phyloP scores from a whole-genome alignment of 192 early-diverging fungal genomes.

The Cetraspora pellucida region DNA sequence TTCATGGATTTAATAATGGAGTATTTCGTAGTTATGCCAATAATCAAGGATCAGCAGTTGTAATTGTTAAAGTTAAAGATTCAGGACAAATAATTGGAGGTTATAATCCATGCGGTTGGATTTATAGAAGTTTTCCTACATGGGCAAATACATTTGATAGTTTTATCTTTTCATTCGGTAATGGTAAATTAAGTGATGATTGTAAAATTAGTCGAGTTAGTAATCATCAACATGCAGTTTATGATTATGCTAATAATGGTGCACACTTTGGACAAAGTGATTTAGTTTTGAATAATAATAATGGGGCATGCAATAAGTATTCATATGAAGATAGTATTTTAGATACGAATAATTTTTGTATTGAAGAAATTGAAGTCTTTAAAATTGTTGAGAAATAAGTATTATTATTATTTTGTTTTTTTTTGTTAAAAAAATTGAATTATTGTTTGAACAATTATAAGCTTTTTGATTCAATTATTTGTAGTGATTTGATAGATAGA shows the following conservation, averaged over 20 bases:
- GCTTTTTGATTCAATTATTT: no score
- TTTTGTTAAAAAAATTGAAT: no score
- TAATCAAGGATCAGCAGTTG: background rate
- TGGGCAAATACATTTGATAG: conserved; percentile 9
- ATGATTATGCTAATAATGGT: background rate
- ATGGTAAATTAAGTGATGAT: background rate
- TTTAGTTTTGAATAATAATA: background rate
- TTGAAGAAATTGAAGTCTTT: background rate
- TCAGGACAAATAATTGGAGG: background rate
- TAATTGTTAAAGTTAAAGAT: background rate
- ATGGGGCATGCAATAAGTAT: background rate
- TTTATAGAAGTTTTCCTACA: background rate
- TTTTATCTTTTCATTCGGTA: conserved; percentile 8
- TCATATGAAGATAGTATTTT: background rate
- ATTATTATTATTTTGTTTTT: no score
- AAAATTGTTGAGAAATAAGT: background rate
- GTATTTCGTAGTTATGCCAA: background rate
- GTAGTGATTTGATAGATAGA: no score
- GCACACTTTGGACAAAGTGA: background rate
- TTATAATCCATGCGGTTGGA: conserved; percentile 12
- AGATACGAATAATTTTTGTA: background rate
- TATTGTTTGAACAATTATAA: no score
- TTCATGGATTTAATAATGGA: background rate
- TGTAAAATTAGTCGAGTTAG: background rate
- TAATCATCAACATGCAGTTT: background rate